Evolutionary conservation across 441 rosid species (phyloP), one percentile per base, ranked within the genome.

Genomic region (Codiaeum variegatum): DNA sequence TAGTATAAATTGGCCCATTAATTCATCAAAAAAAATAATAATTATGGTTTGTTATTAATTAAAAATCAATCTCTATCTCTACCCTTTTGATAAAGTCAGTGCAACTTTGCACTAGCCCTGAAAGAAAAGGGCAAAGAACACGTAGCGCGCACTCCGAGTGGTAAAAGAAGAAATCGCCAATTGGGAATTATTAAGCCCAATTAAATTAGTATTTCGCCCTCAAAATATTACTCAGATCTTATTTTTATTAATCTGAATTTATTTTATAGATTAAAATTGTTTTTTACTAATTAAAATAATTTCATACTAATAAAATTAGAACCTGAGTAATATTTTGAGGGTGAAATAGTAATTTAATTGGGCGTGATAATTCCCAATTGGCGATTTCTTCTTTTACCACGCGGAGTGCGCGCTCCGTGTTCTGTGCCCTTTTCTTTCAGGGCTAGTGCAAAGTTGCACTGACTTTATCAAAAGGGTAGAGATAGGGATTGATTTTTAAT

Each of bases 201-300:
- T n/a, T 23, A n/a, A 54, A 28, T 73, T 73, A 66, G 70, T 16
- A 10, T 73, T 73, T 73, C 59, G 32, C 70, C 70, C 70, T 55
- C 38, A 5, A 12, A 23, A 16, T 19, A 40, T 3, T 38, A n/a
- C 29, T 26, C 36, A 1, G 1, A 29, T 62, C 38, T 69, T 60
- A 0, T 13, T 23, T 29, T 40, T 0, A 21, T 8, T 66, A 66
- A 23, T 19, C n/a, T n/a, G n/a, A n/a, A n/a, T n/a, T n/a, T n/a
- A n/a, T n/a, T n/a, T n/a, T n/a, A n/a, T n/a, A n/a, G n/a, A n/a
- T n/a, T n/a, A n/a, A n/a, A n/a, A n/a, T n/a, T n/a, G n/a, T n/a
- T n/a, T n/a, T n/a, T n/a, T n/a, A n/a, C n/a, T n/a, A n/a, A n/a
- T n/a, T n/a, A n/a, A n/a, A n/a, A n/a, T n/a, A n/a, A n/a, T n/a